Percentiles rank a stretch among this genome's conserved stretches.
Conservation (phyloP, 345 rosid genomes). For the Eucalyptus rudis region DNA sequence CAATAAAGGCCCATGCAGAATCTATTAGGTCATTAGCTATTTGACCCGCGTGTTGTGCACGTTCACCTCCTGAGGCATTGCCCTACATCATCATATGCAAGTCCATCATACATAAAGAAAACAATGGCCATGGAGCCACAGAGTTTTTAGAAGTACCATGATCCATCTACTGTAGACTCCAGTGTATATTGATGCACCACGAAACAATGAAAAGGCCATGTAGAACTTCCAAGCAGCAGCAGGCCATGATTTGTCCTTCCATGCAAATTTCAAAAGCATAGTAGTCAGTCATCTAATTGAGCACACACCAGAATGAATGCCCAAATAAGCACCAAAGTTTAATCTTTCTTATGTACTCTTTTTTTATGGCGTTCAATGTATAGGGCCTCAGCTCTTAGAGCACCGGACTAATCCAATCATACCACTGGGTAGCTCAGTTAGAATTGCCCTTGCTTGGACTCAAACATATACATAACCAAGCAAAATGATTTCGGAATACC, state of each 20-base stretch:
- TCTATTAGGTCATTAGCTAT: constrained; percentile 58
- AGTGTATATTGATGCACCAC: constrained; percentile 69
- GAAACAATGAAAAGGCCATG: constrained; percentile 79
- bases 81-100: constrained; percentile 38
- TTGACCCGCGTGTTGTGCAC: constrained; percentile 51
- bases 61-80: constrained; percentile 89
- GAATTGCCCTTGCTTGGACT: not conserved
- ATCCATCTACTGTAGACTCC: constrained; percentile 83
- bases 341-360: not conserved
- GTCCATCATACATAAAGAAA: not conserved
- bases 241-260: constrained; percentile 88
- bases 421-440: not conserved
- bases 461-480: not conserved
- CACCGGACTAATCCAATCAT: not conserved
- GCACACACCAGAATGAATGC: not conserved
- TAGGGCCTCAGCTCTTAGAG: not conserved
- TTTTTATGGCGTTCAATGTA: not conserved
- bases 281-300: not conserved
- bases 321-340: not conserved
- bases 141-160: constrained; percentile 38
- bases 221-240: constrained; percentile 85
- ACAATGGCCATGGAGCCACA: not conserved
- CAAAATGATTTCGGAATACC: not conserved
- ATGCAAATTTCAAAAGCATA: constrained; percentile 1
- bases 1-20: constrained; percentile 45